Percentiles rank a stretch among this genome's conserved stretches.
These are phyloP conservation scores for Eucalyptus cloeziana DNA, from an alignment of 345 rosid species.

Conservation along the genomic window DNA sequence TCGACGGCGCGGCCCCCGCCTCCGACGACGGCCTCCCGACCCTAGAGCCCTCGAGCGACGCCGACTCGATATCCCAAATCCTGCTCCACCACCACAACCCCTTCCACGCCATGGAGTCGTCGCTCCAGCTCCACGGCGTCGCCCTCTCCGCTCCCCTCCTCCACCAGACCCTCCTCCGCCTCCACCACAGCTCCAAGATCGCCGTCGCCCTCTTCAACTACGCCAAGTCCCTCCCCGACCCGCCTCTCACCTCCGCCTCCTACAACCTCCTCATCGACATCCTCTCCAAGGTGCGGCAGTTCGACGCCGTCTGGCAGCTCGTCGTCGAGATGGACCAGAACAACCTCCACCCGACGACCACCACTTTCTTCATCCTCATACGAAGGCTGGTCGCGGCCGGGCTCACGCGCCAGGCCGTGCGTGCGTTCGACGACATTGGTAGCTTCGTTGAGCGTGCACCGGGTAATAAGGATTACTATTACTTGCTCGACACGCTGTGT, in stretches of 20 bases:
- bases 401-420: conserved; percentile 76
- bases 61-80: conserved; percentile 54
- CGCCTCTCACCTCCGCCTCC: conserved; percentile 13
- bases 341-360: conserved; percentile 12
- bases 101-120: conserved; percentile 69
- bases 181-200: conserved; percentile 67
- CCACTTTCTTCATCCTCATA: conserved; percentile 54
- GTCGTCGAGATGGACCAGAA: conserved; percentile 51
- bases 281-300: conserved; percentile 60
- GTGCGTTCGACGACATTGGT: conserved; percentile 63
- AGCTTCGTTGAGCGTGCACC: conserved; percentile 19
- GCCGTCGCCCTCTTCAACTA: conserved; percentile 49
- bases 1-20: background rate
- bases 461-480: conserved; percentile 21
- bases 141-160: conserved; percentile 43
- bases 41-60: conserved; percentile 50
- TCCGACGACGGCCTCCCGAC: conserved; percentile 21
- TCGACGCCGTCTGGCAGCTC: conserved; percentile 76
- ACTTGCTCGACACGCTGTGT: conserved; percentile 66
- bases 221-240: conserved; percentile 34
- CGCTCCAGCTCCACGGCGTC: conserved; percentile 72
- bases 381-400: conserved; percentile 77
- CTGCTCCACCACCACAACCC: conserved; percentile 78
- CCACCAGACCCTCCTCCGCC: conserved; percentile 82
- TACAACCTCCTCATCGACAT: conserved; percentile 60